A percentile compares a stretch with the other conserved stretches of the same genome.
phyloP scores from a whole-genome alignment of 257 asterid species.

The Ilex aquifolium region DNA sequence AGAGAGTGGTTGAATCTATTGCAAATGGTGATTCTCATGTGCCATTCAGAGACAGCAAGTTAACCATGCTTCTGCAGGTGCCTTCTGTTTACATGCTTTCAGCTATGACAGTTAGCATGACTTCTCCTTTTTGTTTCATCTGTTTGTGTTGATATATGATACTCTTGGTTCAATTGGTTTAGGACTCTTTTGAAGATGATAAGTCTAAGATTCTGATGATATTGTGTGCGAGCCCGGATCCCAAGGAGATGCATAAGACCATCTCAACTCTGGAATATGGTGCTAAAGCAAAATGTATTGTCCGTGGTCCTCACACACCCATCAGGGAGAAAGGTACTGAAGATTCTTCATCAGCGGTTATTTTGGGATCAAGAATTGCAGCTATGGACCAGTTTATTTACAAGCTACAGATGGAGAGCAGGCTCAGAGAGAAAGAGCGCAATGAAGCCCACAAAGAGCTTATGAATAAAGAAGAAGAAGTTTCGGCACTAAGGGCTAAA shows the following conservation, averaged over 20 bases:
- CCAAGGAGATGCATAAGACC: slow-evolving; percentile 86
- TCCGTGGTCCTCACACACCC: slow-evolving; percentile 78
- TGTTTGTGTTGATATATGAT: slow-evolving; percentile 1
- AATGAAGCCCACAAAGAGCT: slow-evolving; percentile 63
- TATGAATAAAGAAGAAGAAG: slow-evolving; percentile 59
- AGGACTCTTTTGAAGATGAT: slow-evolving; percentile 97
- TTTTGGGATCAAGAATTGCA: slow-evolving; percentile 71
- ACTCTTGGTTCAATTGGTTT: slow-evolving; percentile 7
- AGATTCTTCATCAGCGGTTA: slow-evolving; percentile 63
- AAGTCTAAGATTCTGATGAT: slow-evolving; percentile 92
- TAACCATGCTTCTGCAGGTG: slow-evolving; percentile 99
- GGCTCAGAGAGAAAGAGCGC: slow-evolving; percentile 51
- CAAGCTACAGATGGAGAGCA: slow-evolving; percentile 77
- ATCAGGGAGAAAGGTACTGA: slow-evolving; percentile 62
- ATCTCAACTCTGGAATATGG: slow-evolving; percentile 90
- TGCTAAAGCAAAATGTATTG: slow-evolving; percentile 92
- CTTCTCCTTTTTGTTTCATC: not conserved
- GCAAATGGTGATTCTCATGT: slow-evolving; percentile 97
- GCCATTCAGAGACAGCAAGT: slow-evolving; percentile 95
- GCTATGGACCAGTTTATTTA: slow-evolving; percentile 78
- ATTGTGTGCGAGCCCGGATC: slow-evolving; percentile 92
- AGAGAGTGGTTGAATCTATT: slow-evolving; percentile 92
- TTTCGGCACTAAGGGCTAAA: slow-evolving; percentile 46
- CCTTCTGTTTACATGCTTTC: not conserved
- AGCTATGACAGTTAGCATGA: not conserved